Evolutionary conservation across 2,329 filamentous ascomycete genomes (phyloP).

Genomic region (Phyllosticta citrichinensis): DNA sequence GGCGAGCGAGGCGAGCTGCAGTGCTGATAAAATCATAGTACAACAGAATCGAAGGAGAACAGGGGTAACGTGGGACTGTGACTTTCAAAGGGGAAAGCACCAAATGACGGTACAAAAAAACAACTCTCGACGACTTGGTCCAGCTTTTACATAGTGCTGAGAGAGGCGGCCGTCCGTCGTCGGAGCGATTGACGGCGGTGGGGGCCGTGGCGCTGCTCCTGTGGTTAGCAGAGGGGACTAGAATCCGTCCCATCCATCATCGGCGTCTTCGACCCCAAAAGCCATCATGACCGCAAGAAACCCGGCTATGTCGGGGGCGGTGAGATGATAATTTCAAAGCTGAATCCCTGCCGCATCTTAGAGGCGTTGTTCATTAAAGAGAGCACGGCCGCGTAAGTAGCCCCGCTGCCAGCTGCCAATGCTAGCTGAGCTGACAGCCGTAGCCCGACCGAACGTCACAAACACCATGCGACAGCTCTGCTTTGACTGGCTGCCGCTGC

Average conservation of each 20-base stretch:
- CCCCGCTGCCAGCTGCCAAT: background rate
- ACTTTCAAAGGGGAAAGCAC: background rate
- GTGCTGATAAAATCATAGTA: background rate
- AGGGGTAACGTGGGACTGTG: background rate
- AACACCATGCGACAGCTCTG: background rate
- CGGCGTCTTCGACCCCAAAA: background rate
- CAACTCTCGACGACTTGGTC: background rate
- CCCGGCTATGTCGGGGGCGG: background rate
- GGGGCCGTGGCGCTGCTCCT: background rate
- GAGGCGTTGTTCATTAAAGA: background rate
- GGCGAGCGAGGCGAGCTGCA: background rate
- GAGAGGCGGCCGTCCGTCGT: background rate
- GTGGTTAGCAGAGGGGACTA: background rate
- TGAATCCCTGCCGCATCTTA: background rate
- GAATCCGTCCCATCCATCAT: background rate
- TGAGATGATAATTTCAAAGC: background rate
- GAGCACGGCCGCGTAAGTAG: background rate
- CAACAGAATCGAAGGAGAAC: background rate
- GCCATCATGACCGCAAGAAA: background rate
- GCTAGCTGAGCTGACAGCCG: background rate
- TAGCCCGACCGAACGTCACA: background rate
- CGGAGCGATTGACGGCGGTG: background rate
- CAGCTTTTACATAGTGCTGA: background rate
- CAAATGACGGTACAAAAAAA: background rate
- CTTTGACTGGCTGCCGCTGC: background rate